Evolutionary conservation across 495 filamentous ascomycete genomes (phyloP).

Genomic region (Annulohypoxylon stygium): DNA sequence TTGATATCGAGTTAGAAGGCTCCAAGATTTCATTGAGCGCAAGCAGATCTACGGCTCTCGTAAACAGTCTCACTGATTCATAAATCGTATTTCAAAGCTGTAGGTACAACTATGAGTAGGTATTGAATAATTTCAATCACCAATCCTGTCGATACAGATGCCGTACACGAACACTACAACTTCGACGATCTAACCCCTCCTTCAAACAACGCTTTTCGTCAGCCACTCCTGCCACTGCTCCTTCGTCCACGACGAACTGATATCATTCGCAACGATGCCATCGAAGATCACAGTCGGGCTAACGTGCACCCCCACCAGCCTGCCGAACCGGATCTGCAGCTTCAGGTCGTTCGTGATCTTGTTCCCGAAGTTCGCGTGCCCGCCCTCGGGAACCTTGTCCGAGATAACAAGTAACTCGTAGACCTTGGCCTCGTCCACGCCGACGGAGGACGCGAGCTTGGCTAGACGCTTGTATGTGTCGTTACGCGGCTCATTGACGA

Average conservation of each 20-base stretch:
- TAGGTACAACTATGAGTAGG: background rate
- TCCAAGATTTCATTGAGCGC: background rate
- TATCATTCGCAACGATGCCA: slow-evolving; percentile 81
- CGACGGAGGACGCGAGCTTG: slow-evolving; percentile 70
- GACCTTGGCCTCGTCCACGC: slow-evolving; percentile 74
- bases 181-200: background rate
- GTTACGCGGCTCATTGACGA: slow-evolving; percentile 86
- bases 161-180: background rate
- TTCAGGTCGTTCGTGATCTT: slow-evolving; percentile 87
- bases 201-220: slow-evolving; percentile 76
- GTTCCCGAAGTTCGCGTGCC: slow-evolving; percentile 81
- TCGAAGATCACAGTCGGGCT: slow-evolving; percentile 91
- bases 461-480: slow-evolving; percentile 84
- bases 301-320: slow-evolving; percentile 85
- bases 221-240: slow-evolving; percentile 91
- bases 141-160: background rate
- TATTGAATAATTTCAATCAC: too few relatives aligned
- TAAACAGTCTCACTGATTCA: background rate
- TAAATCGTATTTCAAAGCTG: background rate
- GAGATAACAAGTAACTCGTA: slow-evolving; percentile 73
- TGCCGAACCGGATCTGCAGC: slow-evolving; percentile 81
- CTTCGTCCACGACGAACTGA: slow-evolving; percentile 80
- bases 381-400: slow-evolving; percentile 72
- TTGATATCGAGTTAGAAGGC: too few relatives aligned
- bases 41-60: background rate